Evolutionary conservation across 306 rosid species (phyloP), one percentile per base, ranked within the genome.

Genomic region (Spatholobus suberectus): DNA sequence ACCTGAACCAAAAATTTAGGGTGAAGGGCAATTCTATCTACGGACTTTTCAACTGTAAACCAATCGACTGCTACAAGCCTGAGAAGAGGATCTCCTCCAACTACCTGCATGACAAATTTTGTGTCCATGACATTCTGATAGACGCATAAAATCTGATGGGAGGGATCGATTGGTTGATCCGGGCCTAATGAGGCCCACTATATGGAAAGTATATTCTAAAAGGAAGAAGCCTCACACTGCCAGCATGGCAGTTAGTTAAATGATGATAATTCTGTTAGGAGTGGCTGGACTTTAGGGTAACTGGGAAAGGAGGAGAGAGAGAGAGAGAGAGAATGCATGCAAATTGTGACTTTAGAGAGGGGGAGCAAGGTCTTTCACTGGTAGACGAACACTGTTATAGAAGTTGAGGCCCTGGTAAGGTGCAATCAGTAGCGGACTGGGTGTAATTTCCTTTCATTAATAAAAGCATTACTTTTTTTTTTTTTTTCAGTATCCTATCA

Each of bases 81-180:
- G 87, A 96, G 94, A 85, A 96, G 94, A 46, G 99, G 97, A 77
- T 96, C 97, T 77, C 99, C 97, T 85, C 98, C 99, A 82, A 71
- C 92, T 75, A 90, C 90, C 99, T 96, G 92, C 75, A 55, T 6
- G 23, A 61, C 18, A 81, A 61, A 51, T 63, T 35, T 35, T 23
- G 76, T 26, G 72, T 63, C 52, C 35, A 37, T 43, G 34, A 52
- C 38, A 78, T 69, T 84, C 17, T 62, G 23, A 62, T 17, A 1
- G 69, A 62, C 41, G 41, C 5, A 15, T 62, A 62, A 3, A 32
- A 29, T 63, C 24, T 32, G 24, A 63, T 63, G 23, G 4, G 43
- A 63, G 68, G 18, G 70, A 32, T 32, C 11, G 32, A 15, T 63
- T 43, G 49, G 2, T 38, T 43, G 49, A 43, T 43, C 3, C 4